Base-by-base conservation (phyloP, 148 eudicot species). In the Rhododendron kiyosumense region DNA sequence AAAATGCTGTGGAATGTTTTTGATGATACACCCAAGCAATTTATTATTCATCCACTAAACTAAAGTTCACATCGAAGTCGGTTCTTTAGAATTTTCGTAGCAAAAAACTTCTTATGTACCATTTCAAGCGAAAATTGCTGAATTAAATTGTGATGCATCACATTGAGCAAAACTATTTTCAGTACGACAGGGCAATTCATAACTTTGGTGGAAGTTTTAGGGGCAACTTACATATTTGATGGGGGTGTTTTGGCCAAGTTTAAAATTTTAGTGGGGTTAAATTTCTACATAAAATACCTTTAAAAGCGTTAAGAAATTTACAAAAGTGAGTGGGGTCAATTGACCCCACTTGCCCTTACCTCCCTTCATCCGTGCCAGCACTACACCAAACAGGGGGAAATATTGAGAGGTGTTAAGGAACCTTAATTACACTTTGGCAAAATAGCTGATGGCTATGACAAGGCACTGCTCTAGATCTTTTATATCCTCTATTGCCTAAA, bases 401-500 rank as follows among this genome's bases (percentile, higher is more conserved):
- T 63, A 49, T 43, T 59, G 6, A 3, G 48, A 32, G 43, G 63
- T 28, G 61, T 63, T 32, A 86, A 69, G 75, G 14, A 81, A 61
- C 34, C 34, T 2, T 14, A 12, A 11, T 22, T 24, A 22, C 18
- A 78, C 34, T 10, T 59, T 7, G 15, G 5, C 26, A 59, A 13
- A 82, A 61, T 61, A 46, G 84, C 49, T 83, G 57, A 73, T 84
- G 79, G 43, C 45, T 41, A 71, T 28, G 34, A 83, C 78, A 67
- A n/a, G 57, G 59, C 10, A 73, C 34, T 22, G 51, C 24, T 7
- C 32, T 12, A 51, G 49, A 84, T 24, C 12, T 45, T 51, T 36
- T 75, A 8, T 49, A 18, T 75, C 38, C n/a, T 67, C n/a, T 54
- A 59, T 71, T 67, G 46, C 17, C 22, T 22, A 34, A 69, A 43